phyloP scores from a whole-genome alignment of 441 rosid genomes.

The Isatis lusitanica region DNA sequence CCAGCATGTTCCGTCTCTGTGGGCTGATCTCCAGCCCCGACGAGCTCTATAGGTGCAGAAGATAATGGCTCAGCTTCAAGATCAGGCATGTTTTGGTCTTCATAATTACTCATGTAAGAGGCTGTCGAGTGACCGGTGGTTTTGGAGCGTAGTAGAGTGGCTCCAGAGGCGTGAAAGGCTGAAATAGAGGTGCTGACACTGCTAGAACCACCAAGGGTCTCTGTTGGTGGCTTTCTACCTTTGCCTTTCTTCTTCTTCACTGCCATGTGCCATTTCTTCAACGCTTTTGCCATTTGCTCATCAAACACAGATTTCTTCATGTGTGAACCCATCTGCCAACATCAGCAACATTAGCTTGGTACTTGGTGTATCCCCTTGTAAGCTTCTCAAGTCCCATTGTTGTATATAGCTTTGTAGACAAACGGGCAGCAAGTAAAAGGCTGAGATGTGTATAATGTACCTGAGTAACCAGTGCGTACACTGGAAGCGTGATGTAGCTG shows the following conservation, averaged over 20 bases:
- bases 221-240: conserved; percentile 34
- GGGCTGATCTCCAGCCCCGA: conserved; percentile 15
- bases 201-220: conserved; percentile 45
- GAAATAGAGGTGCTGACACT: conserved; percentile 37
- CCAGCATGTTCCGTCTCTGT: conserved; percentile 5
- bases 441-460: conserved; percentile 31
- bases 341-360: conserved; percentile 1
- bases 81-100: conserved; percentile 47
- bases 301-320: conserved; percentile 61
- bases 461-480: conserved; percentile 80
- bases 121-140: conserved; percentile 63
- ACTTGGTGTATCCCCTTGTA: background rate
- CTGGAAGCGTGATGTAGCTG: conserved; percentile 78
- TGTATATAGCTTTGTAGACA: background rate
- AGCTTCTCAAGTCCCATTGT: background rate
- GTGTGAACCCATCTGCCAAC: conserved; percentile 57
- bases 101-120: conserved; percentile 20
- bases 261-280: conserved; percentile 54
- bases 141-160: conserved; percentile 57
- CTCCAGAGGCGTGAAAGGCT: conserved; percentile 17
- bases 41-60: background rate
- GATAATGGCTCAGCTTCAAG: conserved; percentile 47
- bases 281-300: conserved; percentile 49
- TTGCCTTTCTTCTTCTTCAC: conserved; percentile 49
- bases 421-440: background rate